These are phyloP conservation scores for Schrenkiella parvula DNA, from an alignment of 345 rosid genomes.

Conservation along the genomic window DNA sequence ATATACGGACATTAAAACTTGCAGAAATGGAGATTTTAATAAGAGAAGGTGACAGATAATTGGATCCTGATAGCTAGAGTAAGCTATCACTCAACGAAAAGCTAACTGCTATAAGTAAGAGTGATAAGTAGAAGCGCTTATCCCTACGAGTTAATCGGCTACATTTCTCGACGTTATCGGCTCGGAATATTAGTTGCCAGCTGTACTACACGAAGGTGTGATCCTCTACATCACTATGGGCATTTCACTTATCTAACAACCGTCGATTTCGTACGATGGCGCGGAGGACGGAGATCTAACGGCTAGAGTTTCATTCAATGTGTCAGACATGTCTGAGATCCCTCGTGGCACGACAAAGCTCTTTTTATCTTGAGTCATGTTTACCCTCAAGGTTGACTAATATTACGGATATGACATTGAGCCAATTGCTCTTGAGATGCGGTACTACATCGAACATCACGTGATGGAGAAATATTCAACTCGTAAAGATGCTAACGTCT, in stretches of 20 bases:
- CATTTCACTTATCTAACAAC: background rate
- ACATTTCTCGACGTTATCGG: constrained; percentile 67
- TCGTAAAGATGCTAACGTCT: constrained; percentile 8
- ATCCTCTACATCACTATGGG: background rate
- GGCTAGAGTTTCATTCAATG: constrained; percentile 28
- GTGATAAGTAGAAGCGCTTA: fast-evolving
- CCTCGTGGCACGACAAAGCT: constrained; percentile 50
- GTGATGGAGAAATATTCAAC: constrained; percentile 40
- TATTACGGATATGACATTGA: constrained; percentile 46
- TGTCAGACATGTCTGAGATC: constrained; percentile 40
- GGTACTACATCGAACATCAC: constrained; percentile 39
- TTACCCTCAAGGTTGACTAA: constrained; percentile 29
- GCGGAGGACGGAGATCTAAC: constrained; percentile 24
- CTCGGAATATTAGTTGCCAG: constrained; percentile 82
- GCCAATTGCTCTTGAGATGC: constrained; percentile 27
- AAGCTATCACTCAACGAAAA: background rate
- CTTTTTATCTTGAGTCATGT: background rate
- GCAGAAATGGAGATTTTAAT: constrained; percentile 40
- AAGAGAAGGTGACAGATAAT: constrained; percentile 48
- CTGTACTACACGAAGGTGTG: constrained; percentile 23
- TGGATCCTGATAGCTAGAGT: fast-evolving
- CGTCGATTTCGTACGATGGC: constrained; percentile 18
- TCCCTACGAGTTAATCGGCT: constrained; percentile 68
- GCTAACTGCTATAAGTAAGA: background rate
- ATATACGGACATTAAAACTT: constrained; percentile 39